Base-by-base conservation (phyloP, 2,329 filamentous ascomycete genomes). In the Epichloe scottii region DNA sequence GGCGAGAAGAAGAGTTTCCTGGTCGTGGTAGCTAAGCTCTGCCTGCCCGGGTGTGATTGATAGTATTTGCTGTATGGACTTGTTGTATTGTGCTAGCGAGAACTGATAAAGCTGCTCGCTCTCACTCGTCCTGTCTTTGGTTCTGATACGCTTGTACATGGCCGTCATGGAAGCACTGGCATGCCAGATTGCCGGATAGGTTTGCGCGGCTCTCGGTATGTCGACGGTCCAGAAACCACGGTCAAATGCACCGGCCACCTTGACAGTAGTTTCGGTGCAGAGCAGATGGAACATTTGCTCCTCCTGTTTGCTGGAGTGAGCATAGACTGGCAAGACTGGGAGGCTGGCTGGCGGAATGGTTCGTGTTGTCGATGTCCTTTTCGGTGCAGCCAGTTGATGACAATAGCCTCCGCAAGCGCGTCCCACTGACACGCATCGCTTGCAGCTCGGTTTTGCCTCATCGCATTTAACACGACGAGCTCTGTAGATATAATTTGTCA, bases 121-220 rank as follows among this genome's bases (percentile, higher is more conserved):
- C 63, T 63, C 58, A 53, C 57, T 48, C 56, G 45, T 38, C 54
- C 26, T 12, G 11, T 45, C 34, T 50, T 55, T 54, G 33, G 54
- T 51, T 58, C 60, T 48, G 54, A 63, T 60, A 43, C 64, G 38
- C 37, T 50, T 51, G 30, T 49, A 48, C 43, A 50, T 45, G 30
- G 42, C 49, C 14, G 50, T 34, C 7, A 53, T 41, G 7, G 51
- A 48, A 14, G 47, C 41, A 17, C 50, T 47, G 15, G 47, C 50
- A 15, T 54, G 53, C 53, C 51, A 53, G 8, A 54, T 50, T 6
- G 53, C 50, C 30, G 50, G 50, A 17, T 52, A 49, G 4, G 41
- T 39, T 40, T 47, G 50, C 19, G 53, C 49, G 8, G 53, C 53
- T n/a, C 44, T 26, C 5, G 41, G 46, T 10, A 51, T 6, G n/a